Percentiles rank a stretch among this genome's conserved stretches.
phyloP scores from a whole-genome alignment of 164 flowering plant genomes.

The Tinospora cordifolia region DNA sequence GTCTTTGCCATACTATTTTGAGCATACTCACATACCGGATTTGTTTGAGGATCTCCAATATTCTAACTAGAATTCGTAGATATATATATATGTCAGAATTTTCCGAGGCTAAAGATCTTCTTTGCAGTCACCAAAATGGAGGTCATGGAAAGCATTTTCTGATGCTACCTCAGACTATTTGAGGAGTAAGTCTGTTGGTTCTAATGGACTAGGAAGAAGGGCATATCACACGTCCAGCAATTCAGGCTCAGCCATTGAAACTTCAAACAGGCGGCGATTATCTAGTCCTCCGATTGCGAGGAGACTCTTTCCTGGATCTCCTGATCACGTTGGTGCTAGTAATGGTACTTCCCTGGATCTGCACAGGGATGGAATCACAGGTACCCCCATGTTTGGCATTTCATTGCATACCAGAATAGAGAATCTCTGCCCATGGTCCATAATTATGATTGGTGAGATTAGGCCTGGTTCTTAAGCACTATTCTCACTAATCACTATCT shows the following conservation, averaged over 20 bases:
- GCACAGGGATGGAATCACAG: constrained; percentile 3
- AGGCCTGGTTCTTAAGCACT: too few relatives aligned
- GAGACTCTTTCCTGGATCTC: constrained; percentile 29
- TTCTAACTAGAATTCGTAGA: too few relatives aligned
- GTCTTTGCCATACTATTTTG: not conserved
- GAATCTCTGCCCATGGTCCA: too few relatives aligned
- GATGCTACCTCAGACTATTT: constrained; percentile 27
- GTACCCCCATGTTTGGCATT: not conserved
- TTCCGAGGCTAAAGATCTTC: not conserved
- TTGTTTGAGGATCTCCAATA: too few relatives aligned
- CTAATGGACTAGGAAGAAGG: constrained; percentile 30
- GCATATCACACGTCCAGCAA: constrained; percentile 28
- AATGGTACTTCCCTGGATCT: constrained; percentile 15
- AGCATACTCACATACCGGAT: not conserved
- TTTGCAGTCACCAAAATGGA: constrained; percentile 32
- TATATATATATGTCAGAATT: too few relatives aligned
- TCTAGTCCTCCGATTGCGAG: constrained; percentile 33
- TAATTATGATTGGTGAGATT: too few relatives aligned
- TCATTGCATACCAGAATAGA: not conserved
- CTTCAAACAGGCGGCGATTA: constrained; percentile 15
- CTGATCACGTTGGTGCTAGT: constrained; percentile 19
- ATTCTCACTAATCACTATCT: too few relatives aligned
- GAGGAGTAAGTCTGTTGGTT: constrained; percentile 28
- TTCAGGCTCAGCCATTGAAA: constrained; percentile 15
- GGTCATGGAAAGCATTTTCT: constrained; percentile 26